Conservation (phyloP, 305 asterid species). For the Fraxinus floribunda region DNA sequence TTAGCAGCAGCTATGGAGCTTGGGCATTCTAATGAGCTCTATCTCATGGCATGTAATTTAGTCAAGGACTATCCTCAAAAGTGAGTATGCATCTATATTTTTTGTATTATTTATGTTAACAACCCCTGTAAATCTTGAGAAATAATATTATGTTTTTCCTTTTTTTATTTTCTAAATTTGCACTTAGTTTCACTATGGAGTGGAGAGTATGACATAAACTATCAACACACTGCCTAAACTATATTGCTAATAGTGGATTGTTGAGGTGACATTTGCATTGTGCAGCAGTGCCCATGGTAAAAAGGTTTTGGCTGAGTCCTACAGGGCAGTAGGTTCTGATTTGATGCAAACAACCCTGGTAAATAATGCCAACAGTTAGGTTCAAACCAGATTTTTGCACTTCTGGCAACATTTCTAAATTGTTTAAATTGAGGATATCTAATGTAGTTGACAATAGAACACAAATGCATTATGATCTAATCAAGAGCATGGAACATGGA, state of each 20-base stretch:
- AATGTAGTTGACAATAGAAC: not conserved
- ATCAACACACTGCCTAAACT: not conserved
- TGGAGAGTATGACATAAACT: not conserved
- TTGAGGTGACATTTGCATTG: conserved; percentile 7
- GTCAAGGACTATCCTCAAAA: conserved; percentile 98
- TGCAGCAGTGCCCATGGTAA: not conserved
- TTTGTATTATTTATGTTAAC: not conserved
- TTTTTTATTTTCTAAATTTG: not conserved
- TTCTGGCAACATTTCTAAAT: not conserved
- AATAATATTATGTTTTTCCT: not conserved
- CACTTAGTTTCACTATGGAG: not conserved
- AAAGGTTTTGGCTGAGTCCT: not conserved
- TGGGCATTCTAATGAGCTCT: conserved; percentile 95
- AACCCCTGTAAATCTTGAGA: not conserved
- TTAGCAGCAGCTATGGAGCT: conserved; percentile 99
- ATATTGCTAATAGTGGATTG: not conserved
- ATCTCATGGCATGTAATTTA: conserved; percentile 97
- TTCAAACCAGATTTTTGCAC: not conserved
- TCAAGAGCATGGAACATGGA: not conserved
- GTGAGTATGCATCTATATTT: conserved; percentile 49
- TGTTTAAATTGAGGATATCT: not conserved
- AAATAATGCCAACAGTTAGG: not conserved
- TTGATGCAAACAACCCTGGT: not conserved
- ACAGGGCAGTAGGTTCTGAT: not conserved
- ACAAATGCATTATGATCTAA: not conserved